Evolutionary conservation across 352 stramenopile species (phyloP), one percentile per base, ranked within the genome.

Genomic region (Phytopythium oedochilum): DNA sequence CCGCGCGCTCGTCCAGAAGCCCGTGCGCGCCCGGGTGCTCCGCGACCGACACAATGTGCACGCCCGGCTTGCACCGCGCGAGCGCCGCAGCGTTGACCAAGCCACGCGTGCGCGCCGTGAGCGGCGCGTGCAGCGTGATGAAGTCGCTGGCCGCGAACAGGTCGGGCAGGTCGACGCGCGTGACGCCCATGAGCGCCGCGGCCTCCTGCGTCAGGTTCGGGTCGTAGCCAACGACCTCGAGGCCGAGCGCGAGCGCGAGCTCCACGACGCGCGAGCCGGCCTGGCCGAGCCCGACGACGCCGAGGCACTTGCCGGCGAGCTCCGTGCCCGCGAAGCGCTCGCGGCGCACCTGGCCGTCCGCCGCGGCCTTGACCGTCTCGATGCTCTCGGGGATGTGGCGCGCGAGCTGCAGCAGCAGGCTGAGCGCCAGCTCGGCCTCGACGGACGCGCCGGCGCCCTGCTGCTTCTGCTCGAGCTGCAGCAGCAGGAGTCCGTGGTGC

Each of bases 81-180:
- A 98, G 71, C 39, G 87, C 86, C 0, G 74, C 63, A 25, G 68
- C 81, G 61, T 84, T 69, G 59, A 98, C 94, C 71, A 98, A 96
- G 61, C 94, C 73, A 40, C 78, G 76, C 36, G 96, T 94, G 15
- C 87, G 75, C 31, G 89, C 96, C 40, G 96, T 98, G 59, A 98
- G 88, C 18, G 96, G 96, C 45, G 96, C 94, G 72, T 99, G 97
- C 66, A 99, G 88, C 25, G 80, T 89, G 55, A 98, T 84, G 66
- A 98, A 97, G 78, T 98, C 96, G 38, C 79, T 88, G 34, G 68
- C 65, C 29, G 58, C 53, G 60, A 89, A 93, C 34, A 93, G 60
- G 23, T 89, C 71, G 43, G 81, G 64, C 32, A 93, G 69, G 11
- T 73, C 72, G 3, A 77, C 62, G 36, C 72, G 68, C 57, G 85